Percentiles rank a stretch among this genome's conserved stretches.
phyloP scores from a whole-genome alignment of 78 protist genomes.

The Pelomyxa schiedti region DNA sequence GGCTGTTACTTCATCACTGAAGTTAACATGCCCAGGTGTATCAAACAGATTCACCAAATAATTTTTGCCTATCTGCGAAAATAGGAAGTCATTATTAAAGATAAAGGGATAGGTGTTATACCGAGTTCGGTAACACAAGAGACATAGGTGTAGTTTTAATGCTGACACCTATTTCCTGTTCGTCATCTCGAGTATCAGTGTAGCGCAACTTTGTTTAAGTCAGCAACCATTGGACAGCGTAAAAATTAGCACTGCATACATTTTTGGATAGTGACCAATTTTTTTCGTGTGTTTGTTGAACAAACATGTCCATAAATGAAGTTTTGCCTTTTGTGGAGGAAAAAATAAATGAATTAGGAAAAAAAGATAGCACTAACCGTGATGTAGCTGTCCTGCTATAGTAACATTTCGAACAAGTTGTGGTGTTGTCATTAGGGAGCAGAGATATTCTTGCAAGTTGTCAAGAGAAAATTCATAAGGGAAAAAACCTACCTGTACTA shows the following conservation, averaged over 20 bases:
- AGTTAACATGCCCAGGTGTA: constrained; percentile 96
- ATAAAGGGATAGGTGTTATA: not conserved
- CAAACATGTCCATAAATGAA: constrained; percentile 74
- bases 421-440: constrained; percentile 50
- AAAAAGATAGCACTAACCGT: no score
- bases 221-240: not conserved
- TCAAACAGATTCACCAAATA: constrained; percentile 89
- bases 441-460: constrained; percentile 16
- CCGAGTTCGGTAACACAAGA: constrained; percentile 61
- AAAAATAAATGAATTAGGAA: no score
- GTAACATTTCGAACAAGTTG: constrained; percentile 78
- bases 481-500: constrained; percentile 7
- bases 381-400: constrained; percentile 77
- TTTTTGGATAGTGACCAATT: constrained; percentile 25
- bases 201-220: constrained; percentile 43
- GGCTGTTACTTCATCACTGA: constrained; percentile 80
- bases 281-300: constrained; percentile 77
- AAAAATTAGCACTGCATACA: constrained; percentile 4
- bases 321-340: no score
- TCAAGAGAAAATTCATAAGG: not conserved
- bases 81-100: not conserved
- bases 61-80: constrained; percentile 42
- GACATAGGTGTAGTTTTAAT: constrained; percentile 89
- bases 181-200: constrained; percentile 87
- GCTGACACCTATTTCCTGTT: constrained; percentile 75